Base-by-base conservation (phyloP, 208 protist species). In the Leishmania tropica region DNA sequence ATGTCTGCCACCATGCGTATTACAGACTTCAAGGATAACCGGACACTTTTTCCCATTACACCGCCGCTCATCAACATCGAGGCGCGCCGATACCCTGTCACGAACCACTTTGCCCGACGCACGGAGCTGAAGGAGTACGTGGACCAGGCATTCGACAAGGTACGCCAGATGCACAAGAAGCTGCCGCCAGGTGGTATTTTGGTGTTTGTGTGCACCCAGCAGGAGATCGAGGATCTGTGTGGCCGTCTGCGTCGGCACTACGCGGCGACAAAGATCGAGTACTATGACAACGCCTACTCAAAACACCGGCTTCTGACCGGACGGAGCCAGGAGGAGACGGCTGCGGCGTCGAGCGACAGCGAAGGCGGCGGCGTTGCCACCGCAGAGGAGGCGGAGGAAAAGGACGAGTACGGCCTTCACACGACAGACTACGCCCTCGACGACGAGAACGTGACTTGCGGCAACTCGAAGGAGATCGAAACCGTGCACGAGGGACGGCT, bases 181-280 rank as follows among this genome's bases (percentile, higher is more conserved):
- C 89, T 99, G n/a, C 99, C 99, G 1, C 89, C 90, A 15, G 99
- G 99, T 51, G 99, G 98, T 65, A 98, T 99, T 64, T 95, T 99
- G 5, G 92, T 99, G 11, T 99, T 99, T 85, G 83, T 99, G 58
- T 98, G 98, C 45, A 99, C 99, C 15, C 97, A 99, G 83, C 73
- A 94, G 42, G 99, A 99, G 83, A 99, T 99, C 81, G 92, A 99
- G 76, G 80, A 91, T 17, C 72, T 99, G 15, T 98, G 96, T 83
- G 64, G 81, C 0, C 94, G 92, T 24, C 87, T 99, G 31, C 90
- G 94, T 56, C 47, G 83, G n/a, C 81, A 96, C 78, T 99, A 98
- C 84, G 77, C 84, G 21, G 92, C 93, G 58, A 97, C 90, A 3
- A 88, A 87, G 75, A 95, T 97, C 80, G 92, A 96, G 78, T 98